A percentile compares a stretch with the other conserved stretches of the same genome.
Conservation (phyloP, 2,329 filamentous ascomycete genomes). For the Diaporthe aspalathi region DNA sequence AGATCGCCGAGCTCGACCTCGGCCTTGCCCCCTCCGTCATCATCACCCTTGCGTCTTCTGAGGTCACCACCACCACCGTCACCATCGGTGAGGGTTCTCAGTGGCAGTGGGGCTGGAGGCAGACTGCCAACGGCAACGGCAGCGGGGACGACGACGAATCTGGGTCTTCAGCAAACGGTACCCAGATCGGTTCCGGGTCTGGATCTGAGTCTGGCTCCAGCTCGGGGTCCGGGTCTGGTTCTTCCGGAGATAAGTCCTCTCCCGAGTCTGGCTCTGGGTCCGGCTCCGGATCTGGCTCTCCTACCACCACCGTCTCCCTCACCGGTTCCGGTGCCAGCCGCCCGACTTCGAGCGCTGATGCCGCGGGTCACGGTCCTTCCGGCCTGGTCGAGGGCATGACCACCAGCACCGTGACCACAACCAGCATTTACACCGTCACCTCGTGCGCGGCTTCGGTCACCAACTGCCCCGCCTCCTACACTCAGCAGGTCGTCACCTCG, state of each 20-base stretch:
- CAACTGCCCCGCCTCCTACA: slow-evolving; percentile 47
- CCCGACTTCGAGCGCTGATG: slow-evolving; percentile 26
- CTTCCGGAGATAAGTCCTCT: slow-evolving; percentile 15
- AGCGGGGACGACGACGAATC: not conserved
- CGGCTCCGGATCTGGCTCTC: not conserved
- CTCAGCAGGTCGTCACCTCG: slow-evolving; percentile 45
- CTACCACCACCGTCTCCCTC: slow-evolving; percentile 21
- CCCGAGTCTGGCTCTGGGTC: slow-evolving; percentile 15
- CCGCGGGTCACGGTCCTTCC: slow-evolving; percentile 25
- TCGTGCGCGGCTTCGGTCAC: slow-evolving; percentile 45
- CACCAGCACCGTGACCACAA: slow-evolving; percentile 43
- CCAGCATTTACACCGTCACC: slow-evolving; percentile 47
- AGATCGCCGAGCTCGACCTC: slow-evolving; percentile 42
- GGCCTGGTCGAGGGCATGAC: slow-evolving; percentile 37
- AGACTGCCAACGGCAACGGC: not conserved
- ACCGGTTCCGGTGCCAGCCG: not conserved
- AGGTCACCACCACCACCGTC: slow-evolving; percentile 40
- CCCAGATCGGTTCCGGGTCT: slow-evolving; percentile 22
- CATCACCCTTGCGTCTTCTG: slow-evolving; percentile 44
- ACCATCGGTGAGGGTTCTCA: slow-evolving; percentile 34
- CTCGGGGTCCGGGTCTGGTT: slow-evolving; percentile 3
- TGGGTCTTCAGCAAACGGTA: slow-evolving; percentile 3
- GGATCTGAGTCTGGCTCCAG: slow-evolving; percentile 22
- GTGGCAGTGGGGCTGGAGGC: slow-evolving; percentile 33
- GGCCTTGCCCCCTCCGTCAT: slow-evolving; percentile 45